These are phyloP conservation scores for Cupressus sempervirens DNA, from an alignment of 75 land plant species.

Conservation along the genomic window DNA sequence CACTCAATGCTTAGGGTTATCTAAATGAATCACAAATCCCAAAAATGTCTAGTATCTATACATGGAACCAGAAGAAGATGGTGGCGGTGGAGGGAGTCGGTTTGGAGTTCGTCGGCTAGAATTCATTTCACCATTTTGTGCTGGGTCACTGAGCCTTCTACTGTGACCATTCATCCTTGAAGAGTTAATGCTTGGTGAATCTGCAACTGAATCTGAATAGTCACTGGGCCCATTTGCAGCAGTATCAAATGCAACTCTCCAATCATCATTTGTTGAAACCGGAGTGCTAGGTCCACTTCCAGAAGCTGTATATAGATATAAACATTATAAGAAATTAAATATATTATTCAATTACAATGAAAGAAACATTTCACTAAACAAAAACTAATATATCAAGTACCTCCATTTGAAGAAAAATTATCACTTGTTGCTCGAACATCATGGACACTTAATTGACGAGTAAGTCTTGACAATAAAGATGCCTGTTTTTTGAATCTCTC, in stretches of 20 bases:
- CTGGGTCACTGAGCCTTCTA: slow-evolving; percentile 50
- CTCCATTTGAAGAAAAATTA: slow-evolving; percentile 46
- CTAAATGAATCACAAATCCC: slow-evolving; percentile 8
- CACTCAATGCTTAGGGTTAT: slow-evolving; percentile 10
- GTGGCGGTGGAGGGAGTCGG: slow-evolving; percentile 85
- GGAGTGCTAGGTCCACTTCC: slow-evolving; percentile 47
- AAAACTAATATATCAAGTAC: slow-evolving; percentile 25
- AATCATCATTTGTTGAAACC: slow-evolving; percentile 56
- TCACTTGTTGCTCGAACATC: slow-evolving; percentile 76
- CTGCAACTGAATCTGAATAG: slow-evolving; percentile 18
- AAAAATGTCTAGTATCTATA: slow-evolving; percentile 37
- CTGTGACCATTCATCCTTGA: slow-evolving; percentile 46
- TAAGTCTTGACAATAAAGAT: slow-evolving; percentile 68
- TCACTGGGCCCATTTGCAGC: slow-evolving; percentile 70
- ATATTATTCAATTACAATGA: background rate
- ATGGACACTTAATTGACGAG: slow-evolving; percentile 79
- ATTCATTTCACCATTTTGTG: slow-evolving; percentile 71
- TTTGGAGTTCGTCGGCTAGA: slow-evolving; percentile 77
- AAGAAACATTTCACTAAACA: background rate
- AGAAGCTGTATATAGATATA: background rate
- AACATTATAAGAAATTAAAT: background rate
- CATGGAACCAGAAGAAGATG: slow-evolving; percentile 37
- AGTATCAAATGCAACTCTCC: slow-evolving; percentile 92
- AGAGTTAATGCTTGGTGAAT: slow-evolving; percentile 24
- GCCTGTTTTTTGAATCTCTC: slow-evolving; percentile 74